Evolutionary conservation across 2,329 filamentous ascomycete genomes (phyloP).

Genomic region (Nigrograna mackinnonii): DNA sequence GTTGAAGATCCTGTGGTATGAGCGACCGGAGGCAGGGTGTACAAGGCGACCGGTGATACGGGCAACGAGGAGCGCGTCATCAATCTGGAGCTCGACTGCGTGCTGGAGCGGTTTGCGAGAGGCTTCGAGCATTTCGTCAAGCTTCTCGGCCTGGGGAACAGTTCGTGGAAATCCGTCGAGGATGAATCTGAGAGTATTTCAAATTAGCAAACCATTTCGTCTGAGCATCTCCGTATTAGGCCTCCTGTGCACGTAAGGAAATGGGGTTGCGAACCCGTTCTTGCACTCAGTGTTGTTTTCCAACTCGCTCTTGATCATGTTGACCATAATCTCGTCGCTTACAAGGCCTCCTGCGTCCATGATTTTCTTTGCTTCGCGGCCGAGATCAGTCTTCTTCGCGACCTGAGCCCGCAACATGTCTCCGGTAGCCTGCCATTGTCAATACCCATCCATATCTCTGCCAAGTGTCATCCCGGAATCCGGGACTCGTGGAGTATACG

Average conservation of each 20-base stretch:
- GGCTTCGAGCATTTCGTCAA: slow-evolving; percentile 85
- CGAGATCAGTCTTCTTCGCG: slow-evolving; percentile 92
- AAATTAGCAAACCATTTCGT: no score
- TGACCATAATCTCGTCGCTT: slow-evolving; percentile 98
- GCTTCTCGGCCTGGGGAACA: slow-evolving; percentile 89
- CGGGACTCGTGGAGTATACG: slow-evolving; percentile 31
- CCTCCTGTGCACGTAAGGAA: no score
- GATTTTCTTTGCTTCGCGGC: slow-evolving; percentile 98
- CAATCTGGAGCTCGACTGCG: slow-evolving; percentile 95
- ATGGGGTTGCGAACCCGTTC: slow-evolving; percentile 72
- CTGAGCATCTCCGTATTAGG: no score
- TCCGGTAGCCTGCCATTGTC: slow-evolving; percentile 76
- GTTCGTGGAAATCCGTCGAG: slow-evolving; percentile 98
- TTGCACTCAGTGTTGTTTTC: slow-evolving; percentile 94
- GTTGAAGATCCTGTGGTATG: slow-evolving; percentile 99
- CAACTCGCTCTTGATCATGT: slow-evolving; percentile 98
- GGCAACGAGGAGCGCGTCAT: slow-evolving; percentile 89
- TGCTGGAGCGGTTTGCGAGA: slow-evolving; percentile 88
- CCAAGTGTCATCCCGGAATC: background rate
- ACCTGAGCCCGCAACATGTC: slow-evolving; percentile 99
- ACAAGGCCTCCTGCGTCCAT: slow-evolving; percentile 98
- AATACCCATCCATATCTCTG: slow-evolving; percentile 10
- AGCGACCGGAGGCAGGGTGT: slow-evolving; percentile 93
- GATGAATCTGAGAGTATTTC: slow-evolving; percentile 82
- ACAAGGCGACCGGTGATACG: slow-evolving; percentile 96